These are phyloP conservation scores for Medicago ruthenica DNA, from an alignment of 306 rosid species.

Conservation along the genomic window DNA sequence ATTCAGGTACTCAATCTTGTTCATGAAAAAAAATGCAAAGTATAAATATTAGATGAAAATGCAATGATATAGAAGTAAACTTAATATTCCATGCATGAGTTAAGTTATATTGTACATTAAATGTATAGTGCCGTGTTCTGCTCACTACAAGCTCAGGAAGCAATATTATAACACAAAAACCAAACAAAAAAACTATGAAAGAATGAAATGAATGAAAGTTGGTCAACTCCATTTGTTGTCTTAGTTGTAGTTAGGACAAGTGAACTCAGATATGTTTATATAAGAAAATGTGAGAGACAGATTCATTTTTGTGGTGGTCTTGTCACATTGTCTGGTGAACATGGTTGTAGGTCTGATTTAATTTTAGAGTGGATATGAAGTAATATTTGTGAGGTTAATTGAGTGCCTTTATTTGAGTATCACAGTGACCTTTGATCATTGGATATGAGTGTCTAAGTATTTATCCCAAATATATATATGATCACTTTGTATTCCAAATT, in stretches of 20 bases:
- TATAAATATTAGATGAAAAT: conserved; percentile 9
- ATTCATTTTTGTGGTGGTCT: conserved; percentile 31
- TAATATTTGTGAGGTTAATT: conserved; percentile 41
- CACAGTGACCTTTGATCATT: conserved; percentile 31
- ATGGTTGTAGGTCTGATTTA: conserved; percentile 69
- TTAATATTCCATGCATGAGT: conserved; percentile 16
- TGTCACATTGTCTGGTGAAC: conserved; percentile 36
- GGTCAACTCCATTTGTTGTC: conserved; percentile 44
- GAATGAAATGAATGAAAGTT: not conserved
- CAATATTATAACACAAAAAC: conserved; percentile 42
- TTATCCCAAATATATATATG: not conserved
- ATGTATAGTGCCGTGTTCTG: conserved; percentile 75
- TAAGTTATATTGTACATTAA: conserved; percentile 58
- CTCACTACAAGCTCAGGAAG: conserved; percentile 59
- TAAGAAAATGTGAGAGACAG: not conserved
- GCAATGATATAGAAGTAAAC: not conserved
- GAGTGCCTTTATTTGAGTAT: conserved; percentile 33
- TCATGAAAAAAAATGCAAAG: conserved; percentile 3
- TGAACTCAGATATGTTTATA: conserved; percentile 26
- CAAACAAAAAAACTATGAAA: conserved; percentile 46
- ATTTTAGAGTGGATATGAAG: conserved; percentile 85
- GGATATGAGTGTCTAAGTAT: not conserved
- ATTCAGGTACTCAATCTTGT: conserved; percentile 61
- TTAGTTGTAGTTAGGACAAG: conserved; percentile 18
- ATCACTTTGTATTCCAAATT: conserved; percentile 29